These are phyloP conservation scores for Cladosporium sp. DNA, from an alignment of 2,329 filamentous ascomycete species.

Conservation along the genomic window DNA sequence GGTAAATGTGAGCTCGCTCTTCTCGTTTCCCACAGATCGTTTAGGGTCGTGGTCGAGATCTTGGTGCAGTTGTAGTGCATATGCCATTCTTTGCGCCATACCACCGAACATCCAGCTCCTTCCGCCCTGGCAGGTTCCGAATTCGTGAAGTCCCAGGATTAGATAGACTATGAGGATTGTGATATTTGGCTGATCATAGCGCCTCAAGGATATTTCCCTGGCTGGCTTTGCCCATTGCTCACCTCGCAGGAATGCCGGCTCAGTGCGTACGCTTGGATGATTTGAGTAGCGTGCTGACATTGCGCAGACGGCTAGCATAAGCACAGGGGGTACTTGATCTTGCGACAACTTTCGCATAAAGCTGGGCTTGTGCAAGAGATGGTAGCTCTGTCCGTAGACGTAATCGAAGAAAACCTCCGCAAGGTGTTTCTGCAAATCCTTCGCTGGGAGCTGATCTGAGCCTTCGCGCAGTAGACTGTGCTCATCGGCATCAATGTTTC, in stretches of 20 bases:
- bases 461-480: slow-evolving; percentile 76
- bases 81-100: slow-evolving; percentile 94
- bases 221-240: slow-evolving; percentile 87
- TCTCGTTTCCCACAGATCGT: slow-evolving; percentile 20
- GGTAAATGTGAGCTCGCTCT: slow-evolving; percentile 62
- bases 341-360: slow-evolving; percentile 85
- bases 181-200: slow-evolving; percentile 93
- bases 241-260: slow-evolving; percentile 78
- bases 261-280: slow-evolving; percentile 71
- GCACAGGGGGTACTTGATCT: slow-evolving; percentile 77
- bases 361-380: slow-evolving; percentile 91
- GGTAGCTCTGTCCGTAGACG: slow-evolving; percentile 91
- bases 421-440: slow-evolving; percentile 87
- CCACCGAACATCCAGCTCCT: slow-evolving; percentile 94
- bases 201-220: slow-evolving; percentile 77
- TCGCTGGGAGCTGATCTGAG: slow-evolving; percentile 71
- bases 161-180: slow-evolving; percentile 89
- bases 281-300: slow-evolving; percentile 92
- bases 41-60: slow-evolving; percentile 69
- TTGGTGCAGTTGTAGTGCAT: slow-evolving; percentile 86
- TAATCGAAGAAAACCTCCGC: slow-evolving; percentile 94
- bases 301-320: slow-evolving; percentile 90
- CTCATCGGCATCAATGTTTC: slow-evolving; percentile 58
- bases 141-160: slow-evolving; percentile 86
- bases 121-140: slow-evolving; percentile 93